phyloP scores from a whole-genome alignment of 2,329 filamentous ascomycete genomes.

The Paradendryphiella salina region DNA sequence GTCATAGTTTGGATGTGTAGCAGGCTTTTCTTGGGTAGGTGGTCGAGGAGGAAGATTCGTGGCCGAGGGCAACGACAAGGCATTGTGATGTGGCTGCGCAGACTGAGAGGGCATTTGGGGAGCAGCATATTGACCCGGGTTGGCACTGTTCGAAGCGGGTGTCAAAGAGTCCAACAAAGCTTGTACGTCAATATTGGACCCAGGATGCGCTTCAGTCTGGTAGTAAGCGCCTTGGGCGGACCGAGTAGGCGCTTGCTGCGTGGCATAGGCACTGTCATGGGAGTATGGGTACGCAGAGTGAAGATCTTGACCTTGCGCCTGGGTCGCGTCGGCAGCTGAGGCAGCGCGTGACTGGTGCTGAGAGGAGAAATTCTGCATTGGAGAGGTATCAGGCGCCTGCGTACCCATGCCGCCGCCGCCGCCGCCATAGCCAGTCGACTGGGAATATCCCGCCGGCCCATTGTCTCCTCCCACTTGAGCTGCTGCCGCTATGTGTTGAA shows the following conservation, averaged over 20 bases:
- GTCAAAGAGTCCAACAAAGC: conserved; percentile 52
- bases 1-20: conserved; percentile 54
- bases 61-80: conserved; percentile 46
- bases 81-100: conserved; percentile 38
- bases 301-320: conserved; percentile 34
- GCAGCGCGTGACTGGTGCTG: conserved; percentile 38
- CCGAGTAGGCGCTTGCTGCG: conserved; percentile 36
- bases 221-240: conserved; percentile 35
- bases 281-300: conserved; percentile 39
- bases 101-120: conserved; percentile 37
- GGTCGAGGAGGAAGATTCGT: conserved; percentile 53
- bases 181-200: conserved; percentile 51
- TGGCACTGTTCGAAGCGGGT: conserved; percentile 38
- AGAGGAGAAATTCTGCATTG: conserved; percentile 45
- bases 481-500: conserved; percentile 34
- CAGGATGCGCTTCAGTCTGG: conserved; percentile 32
- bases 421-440: conserved; percentile 33
- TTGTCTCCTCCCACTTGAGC: conserved; percentile 29
- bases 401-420: conserved; percentile 20
- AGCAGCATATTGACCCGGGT: conserved; percentile 41
- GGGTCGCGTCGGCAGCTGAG: conserved; percentile 43
- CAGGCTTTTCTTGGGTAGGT: conserved; percentile 54
- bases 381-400: conserved; percentile 44
- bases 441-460: conserved; percentile 29
- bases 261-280: conserved; percentile 43